phyloP scores from a whole-genome alignment of 148 eudicot genomes.

The Rhododendron ovatum region DNA sequence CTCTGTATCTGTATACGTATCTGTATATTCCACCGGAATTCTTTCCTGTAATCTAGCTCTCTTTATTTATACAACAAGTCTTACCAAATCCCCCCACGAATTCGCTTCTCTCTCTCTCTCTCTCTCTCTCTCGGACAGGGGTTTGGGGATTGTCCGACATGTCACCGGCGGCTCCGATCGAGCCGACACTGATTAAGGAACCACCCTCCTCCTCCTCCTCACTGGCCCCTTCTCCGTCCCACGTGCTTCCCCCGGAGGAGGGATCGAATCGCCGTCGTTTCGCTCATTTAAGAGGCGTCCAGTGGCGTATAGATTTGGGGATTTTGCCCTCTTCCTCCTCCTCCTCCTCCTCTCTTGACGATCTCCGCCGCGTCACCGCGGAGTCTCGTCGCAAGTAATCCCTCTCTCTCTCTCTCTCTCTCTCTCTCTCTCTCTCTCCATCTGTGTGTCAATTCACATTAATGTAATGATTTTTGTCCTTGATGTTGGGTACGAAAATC shows the following conservation, averaged over 20 bases:
- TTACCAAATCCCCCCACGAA: neutral
- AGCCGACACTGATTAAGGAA: neutral
- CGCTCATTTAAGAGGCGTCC: slow-evolving; percentile 48
- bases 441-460: neutral
- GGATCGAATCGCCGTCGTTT: slow-evolving; percentile 25
- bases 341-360: slow-evolving; percentile 43
- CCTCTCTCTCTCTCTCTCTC: neutral
- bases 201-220: neutral
- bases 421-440: neutral
- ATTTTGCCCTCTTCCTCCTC: slow-evolving; percentile 44
- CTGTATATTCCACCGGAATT: neutral
- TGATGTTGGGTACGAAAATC: neutral
- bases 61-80: neutral
- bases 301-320: slow-evolving; percentile 61
- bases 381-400: slow-evolving; percentile 53
- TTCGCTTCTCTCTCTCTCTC: neutral
- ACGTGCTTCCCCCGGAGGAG: neutral
- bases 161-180: slow-evolving; percentile 16
- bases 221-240: neutral
- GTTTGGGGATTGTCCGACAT: neutral
- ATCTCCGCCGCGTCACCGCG: slow-evolving; percentile 56
- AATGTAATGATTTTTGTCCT: neutral
- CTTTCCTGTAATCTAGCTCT: neutral
- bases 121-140: slow-evolving; percentile 3
- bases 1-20: neutral